Base-by-base conservation (phyloP, 345 rosid species). In the Rhodamnia argentea region DNA sequence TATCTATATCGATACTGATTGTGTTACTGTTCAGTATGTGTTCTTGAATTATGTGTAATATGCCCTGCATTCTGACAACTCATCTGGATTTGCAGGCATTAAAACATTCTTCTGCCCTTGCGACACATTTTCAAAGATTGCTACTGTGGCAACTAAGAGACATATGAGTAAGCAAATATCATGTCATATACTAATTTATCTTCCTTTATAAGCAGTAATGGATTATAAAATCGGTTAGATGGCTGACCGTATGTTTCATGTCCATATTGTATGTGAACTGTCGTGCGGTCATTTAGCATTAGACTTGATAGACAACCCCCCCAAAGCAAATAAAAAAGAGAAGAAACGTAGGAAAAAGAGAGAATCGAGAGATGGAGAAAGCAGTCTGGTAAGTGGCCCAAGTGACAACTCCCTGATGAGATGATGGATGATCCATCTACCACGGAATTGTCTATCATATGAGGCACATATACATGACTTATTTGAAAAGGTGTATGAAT, bases 81-180 rank as follows among this genome's bases (percentile, higher is more conserved):
- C 50, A 40, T 82, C 32, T 51, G 22, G 13, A 83, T 85, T 7
- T 87, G 87, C 94, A 97, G 99, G 99, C 87, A 58, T 96, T 60
- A 96, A 90, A 93, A 94, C 99, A 86, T 91, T 93, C 85, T 94
- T 96, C 89, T 97, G 89, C 88, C 99, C 99, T 20, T 97, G 99
- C 85, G 98, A 96, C 83, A 95, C 99, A 81, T 90, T 97, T 88
- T 93, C 99, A 52, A 96, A 90, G 92, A 93, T 97, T 88, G 96
- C 97, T 52, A 89, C 96, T 62, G 99, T 94, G 83, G 99, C 99
- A 51, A 89, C 91, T 84, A 91, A 91, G 88, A 94, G 98, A 87
- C 98, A 91, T 88, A 93, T 94, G 92, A 96, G 99, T 97, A 92
- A 94, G 98, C 89, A 87, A 75, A 57, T 59, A 83, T 62, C 75